Evolutionary conservation across 108 stramenopile species (phyloP).

Genomic region (Nitzschia sp.): DNA sequence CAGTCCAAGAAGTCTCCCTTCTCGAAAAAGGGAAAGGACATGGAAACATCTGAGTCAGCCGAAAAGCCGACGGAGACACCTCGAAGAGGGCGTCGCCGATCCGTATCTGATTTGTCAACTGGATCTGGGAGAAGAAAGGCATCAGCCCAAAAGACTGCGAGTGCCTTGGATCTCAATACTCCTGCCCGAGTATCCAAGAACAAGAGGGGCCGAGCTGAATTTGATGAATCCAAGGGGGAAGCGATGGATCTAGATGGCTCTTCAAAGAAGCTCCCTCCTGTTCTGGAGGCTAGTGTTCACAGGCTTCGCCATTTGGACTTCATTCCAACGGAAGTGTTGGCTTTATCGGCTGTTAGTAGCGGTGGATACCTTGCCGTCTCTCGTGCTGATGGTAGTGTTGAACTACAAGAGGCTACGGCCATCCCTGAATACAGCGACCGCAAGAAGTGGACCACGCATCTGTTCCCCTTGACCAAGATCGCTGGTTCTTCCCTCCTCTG

Average conservation of each 20-base stretch:
- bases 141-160: not conserved
- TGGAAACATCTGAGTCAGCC: too few species aligned
- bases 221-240: not conserved
- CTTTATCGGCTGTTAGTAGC: constrained; percentile 39
- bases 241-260: not conserved
- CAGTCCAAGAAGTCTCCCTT: not conserved
- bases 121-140: not conserved
- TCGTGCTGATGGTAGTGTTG: constrained; percentile 68
- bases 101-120: not conserved
- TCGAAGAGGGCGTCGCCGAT: too few species aligned
- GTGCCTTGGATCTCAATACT: not conserved
- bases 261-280: constrained; percentile 10
- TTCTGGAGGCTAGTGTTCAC: constrained; percentile 65
- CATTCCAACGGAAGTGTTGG: constrained; percentile 52
- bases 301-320: constrained; percentile 68
- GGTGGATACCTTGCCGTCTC: constrained; percentile 42
- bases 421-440: not conserved
- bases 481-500: constrained; percentile 48
- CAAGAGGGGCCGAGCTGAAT: not conserved
- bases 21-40: not conserved
- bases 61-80: not conserved
- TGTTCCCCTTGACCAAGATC: constrained; percentile 49
- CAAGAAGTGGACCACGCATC: constrained; percentile 7
- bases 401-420: constrained; percentile 33
- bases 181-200: not conserved